Evolutionary conservation across 257 asterid species (phyloP).

Genomic region (Verbena officinalis): DNA sequence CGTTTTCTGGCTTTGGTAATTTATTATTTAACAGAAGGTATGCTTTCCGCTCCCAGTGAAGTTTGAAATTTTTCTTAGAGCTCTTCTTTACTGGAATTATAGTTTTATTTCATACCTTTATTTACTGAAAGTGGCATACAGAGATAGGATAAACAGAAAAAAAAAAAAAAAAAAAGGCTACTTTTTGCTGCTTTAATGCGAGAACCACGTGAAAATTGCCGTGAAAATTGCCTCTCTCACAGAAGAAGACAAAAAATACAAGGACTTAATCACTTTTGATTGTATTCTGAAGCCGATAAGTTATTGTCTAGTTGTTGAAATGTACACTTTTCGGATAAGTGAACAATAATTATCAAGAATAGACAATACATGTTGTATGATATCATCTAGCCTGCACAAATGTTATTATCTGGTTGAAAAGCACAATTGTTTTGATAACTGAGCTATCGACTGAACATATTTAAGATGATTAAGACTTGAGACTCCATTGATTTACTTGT

Average conservation of each 20-base stretch:
- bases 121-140: background rate
- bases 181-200: background rate
- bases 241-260: background rate
- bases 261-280: background rate
- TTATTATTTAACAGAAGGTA: conserved; percentile 74
- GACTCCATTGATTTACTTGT: background rate
- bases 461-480: background rate
- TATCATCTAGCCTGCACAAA: background rate
- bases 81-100: conserved; percentile 9
- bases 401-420: conserved; percentile 1
- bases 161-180: no score
- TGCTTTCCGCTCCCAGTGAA: conserved; percentile 20
- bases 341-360: background rate
- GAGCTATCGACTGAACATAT: background rate
- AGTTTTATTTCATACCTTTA: conserved; percentile 15
- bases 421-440: no score
- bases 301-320: background rate
- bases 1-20: conserved; percentile 65
- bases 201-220: background rate
- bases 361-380: background rate
- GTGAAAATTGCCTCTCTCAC: background rate
- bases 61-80: conserved; percentile 3
- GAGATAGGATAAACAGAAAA: conserved; percentile 6
- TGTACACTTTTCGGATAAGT: background rate
- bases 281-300: background rate